Percentiles rank a stretch among this genome's conserved stretches.
Conservation (phyloP, 805 yeast genomes). For the Wickerhamomyces sydowiorum region DNA sequence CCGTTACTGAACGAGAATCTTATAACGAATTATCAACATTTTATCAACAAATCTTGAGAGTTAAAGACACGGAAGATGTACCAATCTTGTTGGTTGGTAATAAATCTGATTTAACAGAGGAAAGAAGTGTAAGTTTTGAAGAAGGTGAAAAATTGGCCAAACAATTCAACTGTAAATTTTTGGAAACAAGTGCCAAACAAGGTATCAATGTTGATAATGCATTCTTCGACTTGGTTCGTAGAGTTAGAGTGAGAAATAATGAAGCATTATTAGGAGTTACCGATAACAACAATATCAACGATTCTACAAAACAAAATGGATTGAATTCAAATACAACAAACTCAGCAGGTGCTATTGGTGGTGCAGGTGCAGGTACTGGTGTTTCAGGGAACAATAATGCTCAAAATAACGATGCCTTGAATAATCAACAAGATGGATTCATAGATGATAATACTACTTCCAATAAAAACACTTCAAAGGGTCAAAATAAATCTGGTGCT, state of each 20-base stretch:
- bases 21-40: slow-evolving; percentile 81
- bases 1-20: slow-evolving; percentile 78
- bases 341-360: neutral
- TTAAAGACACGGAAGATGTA: slow-evolving; percentile 69
- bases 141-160: slow-evolving; percentile 61
- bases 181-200: slow-evolving; percentile 92
- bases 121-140: slow-evolving; percentile 66
- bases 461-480: neutral
- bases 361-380: neutral
- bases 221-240: slow-evolving; percentile 62
- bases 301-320: neutral
- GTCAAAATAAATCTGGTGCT: neutral
- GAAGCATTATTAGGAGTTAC: no score
- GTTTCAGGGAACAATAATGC: neutral
- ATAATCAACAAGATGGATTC: neutral
- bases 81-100: slow-evolving; percentile 81
- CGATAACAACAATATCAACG: slow-evolving; percentile 3
- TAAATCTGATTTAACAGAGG: slow-evolving; percentile 69
- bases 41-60: slow-evolving; percentile 72
- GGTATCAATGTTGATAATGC: slow-evolving; percentile 87
- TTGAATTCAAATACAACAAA: no score
- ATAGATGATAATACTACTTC: neutral
- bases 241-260: slow-evolving; percentile 30
- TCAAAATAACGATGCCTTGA: neutral
- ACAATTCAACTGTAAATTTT: slow-evolving; percentile 63